A percentile compares a stretch with the other conserved stretches of the same genome.
Conservation (phyloP, 108 stramenopile species). For the Fragilaria radians region DNA sequence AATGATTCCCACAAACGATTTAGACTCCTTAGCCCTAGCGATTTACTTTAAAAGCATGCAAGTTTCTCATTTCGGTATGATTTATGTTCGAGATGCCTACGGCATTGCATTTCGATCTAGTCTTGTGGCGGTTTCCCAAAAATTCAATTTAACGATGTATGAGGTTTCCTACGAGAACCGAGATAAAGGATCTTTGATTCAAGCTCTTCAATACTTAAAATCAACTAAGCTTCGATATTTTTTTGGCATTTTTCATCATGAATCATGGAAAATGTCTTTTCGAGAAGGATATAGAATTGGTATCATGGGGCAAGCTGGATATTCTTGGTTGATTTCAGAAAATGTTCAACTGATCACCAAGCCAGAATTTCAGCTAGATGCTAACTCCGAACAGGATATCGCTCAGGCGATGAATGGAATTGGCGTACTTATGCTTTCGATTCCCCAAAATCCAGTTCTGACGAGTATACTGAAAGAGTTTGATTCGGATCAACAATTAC, state of each 20-base stretch:
- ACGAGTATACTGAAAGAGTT: conserved; percentile 12
- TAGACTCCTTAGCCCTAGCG: not conserved
- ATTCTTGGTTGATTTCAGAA: conserved; percentile 25
- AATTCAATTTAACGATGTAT: not conserved
- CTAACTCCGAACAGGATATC: conserved; percentile 3
- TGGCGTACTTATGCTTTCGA: conserved; percentile 6
- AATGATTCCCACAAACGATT: not conserved
- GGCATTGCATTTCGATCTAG: not conserved
- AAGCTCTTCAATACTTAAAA: too few species aligned
- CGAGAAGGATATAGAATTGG: conserved; percentile 15
- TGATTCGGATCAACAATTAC: too few species aligned
- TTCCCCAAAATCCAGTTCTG: conserved; percentile 10
- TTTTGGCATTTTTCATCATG: conserved; percentile 11
- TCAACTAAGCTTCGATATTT: conserved; percentile 20
- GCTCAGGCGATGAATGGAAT: conserved; percentile 14
- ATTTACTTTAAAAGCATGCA: not conserved
- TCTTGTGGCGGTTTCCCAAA: not conserved
- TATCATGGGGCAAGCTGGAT: conserved; percentile 19
- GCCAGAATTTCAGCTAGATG: too few species aligned
- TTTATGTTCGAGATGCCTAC: not conserved
- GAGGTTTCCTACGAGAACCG: not conserved
- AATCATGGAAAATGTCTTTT: conserved; percentile 4
- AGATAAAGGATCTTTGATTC: too few species aligned
- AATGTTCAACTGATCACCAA: conserved; percentile 8
- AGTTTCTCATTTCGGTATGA: not conserved